Evolutionary conservation across 2,329 filamentous ascomycete species (phyloP), one percentile per base, ranked within the genome.

Genomic region (Coniochaeta sp.): DNA sequence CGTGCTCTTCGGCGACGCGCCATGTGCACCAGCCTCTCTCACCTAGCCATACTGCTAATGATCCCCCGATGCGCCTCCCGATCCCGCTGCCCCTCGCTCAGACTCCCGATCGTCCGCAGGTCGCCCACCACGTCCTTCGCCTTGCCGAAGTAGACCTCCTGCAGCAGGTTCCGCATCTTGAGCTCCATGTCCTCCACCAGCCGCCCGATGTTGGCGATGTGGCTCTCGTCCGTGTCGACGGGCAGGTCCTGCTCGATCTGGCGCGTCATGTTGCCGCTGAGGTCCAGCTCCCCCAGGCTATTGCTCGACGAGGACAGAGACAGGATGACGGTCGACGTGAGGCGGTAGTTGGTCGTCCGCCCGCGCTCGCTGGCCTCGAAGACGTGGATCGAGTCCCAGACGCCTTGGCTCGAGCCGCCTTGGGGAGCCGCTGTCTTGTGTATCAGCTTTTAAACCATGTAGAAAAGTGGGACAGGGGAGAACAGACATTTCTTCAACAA

Each of bases 81-180:
- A 59, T 96, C 92, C 64, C 81, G 82, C 65, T 88, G 90, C 33
- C 86, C 84, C 71, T 96, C 90, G 58, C 89, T 95, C 67, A 97
- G 72, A 56, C 87, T 85, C 49, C 84, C 83, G 57, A 95, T 80
- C 71, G 91, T 97, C 67, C 94, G 81, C 70, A 99, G 72, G 68
- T 99, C 92, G 51, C 92, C 94, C 3, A 99, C 92, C 3, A 99
- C 91, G 71, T 99, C 94, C 80, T 95, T 96, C 51, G 94, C 92
- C 78, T 99, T 99, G 66, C 94, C 94, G 72, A 99, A 99, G 74
- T 99, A 99, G 48, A 99, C 94, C 72, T 99, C 94, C 77, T 99
- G 92, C 67, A 99, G 75, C 70, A 97, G 71, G 71, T 99, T 99
- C 58, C 94, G 83, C 94, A 99, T 97, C 79, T 96, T 96, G 67